phyloP scores from a whole-genome alignment of 2,329 filamentous ascomycete species.

The Nigrospora oryzae region DNA sequence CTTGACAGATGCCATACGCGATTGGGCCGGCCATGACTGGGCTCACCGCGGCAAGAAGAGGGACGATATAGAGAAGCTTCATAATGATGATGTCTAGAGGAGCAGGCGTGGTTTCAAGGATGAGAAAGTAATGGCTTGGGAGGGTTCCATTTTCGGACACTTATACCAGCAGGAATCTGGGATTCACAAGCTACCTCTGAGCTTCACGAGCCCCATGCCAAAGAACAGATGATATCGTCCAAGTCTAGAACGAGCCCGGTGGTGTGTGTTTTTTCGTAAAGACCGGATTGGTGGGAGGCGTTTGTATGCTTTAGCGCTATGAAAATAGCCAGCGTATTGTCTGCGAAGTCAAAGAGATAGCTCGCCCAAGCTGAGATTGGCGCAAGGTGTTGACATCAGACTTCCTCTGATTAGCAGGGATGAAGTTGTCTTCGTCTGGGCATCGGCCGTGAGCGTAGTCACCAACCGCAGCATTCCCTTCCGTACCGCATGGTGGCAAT shows the following conservation, averaged over 20 bases:
- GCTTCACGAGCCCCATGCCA: background rate
- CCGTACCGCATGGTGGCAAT: too few relatives aligned
- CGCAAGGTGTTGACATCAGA: background rate
- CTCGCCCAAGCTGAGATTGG: background rate
- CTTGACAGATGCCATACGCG: slow-evolving; percentile 36
- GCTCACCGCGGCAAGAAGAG: background rate
- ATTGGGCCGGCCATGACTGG: slow-evolving; percentile 1
- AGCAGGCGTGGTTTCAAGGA: background rate
- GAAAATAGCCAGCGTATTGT: background rate
- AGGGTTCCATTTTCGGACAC: background rate
- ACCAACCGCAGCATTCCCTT: too few relatives aligned
- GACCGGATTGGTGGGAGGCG: background rate
- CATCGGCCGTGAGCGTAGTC: background rate
- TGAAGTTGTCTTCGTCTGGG: background rate
- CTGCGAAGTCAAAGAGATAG: background rate
- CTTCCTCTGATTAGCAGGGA: background rate
- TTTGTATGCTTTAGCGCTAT: background rate
- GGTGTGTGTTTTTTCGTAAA: background rate
- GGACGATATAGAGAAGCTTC: background rate
- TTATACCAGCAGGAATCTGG: background rate
- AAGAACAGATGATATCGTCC: background rate
- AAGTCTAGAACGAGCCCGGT: background rate
- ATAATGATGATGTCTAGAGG: background rate
- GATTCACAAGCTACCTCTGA: background rate
- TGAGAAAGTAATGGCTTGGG: background rate